phyloP scores from a whole-genome alignment of 179 eudicot species.

The Beta corolliflora region DNA sequence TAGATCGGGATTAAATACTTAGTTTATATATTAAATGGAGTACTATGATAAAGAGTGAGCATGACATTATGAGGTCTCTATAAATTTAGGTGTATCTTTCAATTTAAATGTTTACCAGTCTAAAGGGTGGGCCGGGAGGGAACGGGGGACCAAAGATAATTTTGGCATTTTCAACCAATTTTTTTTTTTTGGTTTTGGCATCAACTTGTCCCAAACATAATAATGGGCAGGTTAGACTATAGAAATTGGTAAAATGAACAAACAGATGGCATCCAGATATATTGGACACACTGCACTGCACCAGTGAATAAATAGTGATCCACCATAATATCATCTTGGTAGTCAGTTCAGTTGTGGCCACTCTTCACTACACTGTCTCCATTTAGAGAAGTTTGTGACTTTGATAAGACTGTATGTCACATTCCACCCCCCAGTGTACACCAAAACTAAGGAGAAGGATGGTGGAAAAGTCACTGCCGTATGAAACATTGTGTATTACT shows the following conservation, averaged over 20 bases:
- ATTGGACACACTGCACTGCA: conserved; percentile 1
- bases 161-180: too few species aligned
- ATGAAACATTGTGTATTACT: too few species aligned
- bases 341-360: conserved; percentile 23
- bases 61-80: too few species aligned
- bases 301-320: background rate
- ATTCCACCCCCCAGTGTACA: background rate
- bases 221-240: conserved; percentile 12
- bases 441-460: too few species aligned
- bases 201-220: conserved; percentile 19
- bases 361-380: conserved; percentile 12
- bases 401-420: too few species aligned
- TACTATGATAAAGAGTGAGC: too few species aligned
- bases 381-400: background rate
- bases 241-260: background rate
- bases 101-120: too few species aligned
- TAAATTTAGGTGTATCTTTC: too few species aligned
- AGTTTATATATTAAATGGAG: too few species aligned
- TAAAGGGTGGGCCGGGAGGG: background rate
- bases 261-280: conserved; percentile 3
- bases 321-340: background rate
- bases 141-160: background rate
- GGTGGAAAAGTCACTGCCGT: too few species aligned
- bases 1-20: too few species aligned
- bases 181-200: too few species aligned